Evolutionary conservation across 352 stramenopile species (phyloP).

Genomic region (Globisporangium recalcitrans): DNA sequence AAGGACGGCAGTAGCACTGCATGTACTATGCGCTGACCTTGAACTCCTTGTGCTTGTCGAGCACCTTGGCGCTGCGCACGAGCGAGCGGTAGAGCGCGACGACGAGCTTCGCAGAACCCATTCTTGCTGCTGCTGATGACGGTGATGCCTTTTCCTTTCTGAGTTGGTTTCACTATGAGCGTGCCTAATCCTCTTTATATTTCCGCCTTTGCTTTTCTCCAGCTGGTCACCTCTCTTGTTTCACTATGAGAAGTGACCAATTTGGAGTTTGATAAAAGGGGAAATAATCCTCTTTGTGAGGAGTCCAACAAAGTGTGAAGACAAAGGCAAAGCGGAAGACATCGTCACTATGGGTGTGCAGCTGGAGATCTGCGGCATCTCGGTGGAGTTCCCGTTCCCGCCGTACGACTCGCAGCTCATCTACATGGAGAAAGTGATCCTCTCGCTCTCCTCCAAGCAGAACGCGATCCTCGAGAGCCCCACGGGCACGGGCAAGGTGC

Average conservation of each 20-base stretch:
- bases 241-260: too few species aligned
- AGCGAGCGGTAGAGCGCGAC: conserved; percentile 69
- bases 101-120: conserved; percentile 48
- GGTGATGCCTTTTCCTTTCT: conserved; percentile 3
- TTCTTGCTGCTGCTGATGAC: conserved; percentile 6
- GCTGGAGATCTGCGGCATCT: conserved; percentile 83
- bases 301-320: conserved; percentile 9
- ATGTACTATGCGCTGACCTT: too few species aligned
- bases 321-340: not conserved
- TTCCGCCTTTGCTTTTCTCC: too few species aligned
- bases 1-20: too few species aligned
- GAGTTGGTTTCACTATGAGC: too few species aligned
- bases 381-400: conserved; percentile 95
- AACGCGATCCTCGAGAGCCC: conserved; percentile 97
- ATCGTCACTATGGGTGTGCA: conserved; percentile 32
- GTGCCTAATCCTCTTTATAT: too few species aligned
- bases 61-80: conserved; percentile 55
- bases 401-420: conserved; percentile 96
- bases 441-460: conserved; percentile 85
- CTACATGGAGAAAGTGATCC: conserved; percentile 96
- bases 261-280: too few species aligned
- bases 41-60: conserved; percentile 52
- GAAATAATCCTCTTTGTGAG: too few species aligned
- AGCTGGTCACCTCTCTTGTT: too few species aligned
- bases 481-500: conserved; percentile 96